Conservation (phyloP, 306 rosid species). For the Cicer judaicum region DNA sequence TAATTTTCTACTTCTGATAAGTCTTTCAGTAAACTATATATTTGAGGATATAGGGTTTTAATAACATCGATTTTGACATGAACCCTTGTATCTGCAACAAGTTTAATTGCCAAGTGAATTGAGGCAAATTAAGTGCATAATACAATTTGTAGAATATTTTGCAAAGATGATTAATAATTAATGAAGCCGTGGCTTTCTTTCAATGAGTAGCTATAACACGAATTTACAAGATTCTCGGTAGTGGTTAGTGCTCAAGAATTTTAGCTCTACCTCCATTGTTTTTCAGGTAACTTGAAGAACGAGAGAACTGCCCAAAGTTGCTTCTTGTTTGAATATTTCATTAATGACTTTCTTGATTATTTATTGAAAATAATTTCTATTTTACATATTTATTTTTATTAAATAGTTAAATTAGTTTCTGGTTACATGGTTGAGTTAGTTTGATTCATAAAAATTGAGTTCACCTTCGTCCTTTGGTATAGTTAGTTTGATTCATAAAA, state of each 20-base stretch:
- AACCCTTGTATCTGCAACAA: conserved; percentile 32
- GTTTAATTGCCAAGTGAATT: conserved; percentile 42
- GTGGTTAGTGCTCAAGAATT: neutral
- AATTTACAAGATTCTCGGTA: neutral
- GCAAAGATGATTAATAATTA: neutral
- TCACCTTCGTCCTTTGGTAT: too few species aligned
- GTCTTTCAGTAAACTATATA: conserved; percentile 21
- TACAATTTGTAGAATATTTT: neutral
- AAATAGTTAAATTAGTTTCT: too few species aligned
- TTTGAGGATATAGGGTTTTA: conserved; percentile 34
- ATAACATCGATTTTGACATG: conserved; percentile 38
- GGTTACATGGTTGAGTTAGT: too few species aligned
- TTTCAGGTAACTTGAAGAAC: neutral
- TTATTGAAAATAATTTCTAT: too few species aligned
- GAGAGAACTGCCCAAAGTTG: neutral
- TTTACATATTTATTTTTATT: too few species aligned
- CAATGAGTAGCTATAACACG: neutral
- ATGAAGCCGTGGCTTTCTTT: neutral
- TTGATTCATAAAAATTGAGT: too few species aligned
- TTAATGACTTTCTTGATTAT: too few species aligned
- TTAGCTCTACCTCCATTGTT: neutral
- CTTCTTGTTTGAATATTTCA: too few species aligned
- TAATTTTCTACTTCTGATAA: conserved; percentile 22
- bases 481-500: too few species aligned
- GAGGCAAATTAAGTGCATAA: conserved; percentile 34